These are phyloP conservation scores for Apiotrichum laibachii DNA, from an alignment of 1,284 basidiomycete genomes.

Conservation along the genomic window DNA sequence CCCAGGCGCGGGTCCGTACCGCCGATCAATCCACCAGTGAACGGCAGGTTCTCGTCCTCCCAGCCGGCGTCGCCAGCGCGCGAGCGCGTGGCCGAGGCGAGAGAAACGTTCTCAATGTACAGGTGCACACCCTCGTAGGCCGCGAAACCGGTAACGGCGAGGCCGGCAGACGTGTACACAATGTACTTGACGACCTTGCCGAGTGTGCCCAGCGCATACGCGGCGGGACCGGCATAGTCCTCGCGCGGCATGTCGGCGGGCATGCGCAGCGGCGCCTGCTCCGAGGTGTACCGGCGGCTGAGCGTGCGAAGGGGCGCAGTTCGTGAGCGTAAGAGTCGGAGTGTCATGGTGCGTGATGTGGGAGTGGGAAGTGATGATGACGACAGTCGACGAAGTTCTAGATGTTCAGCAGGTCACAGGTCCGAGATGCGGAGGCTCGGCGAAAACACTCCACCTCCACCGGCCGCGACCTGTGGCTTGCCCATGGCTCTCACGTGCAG, in stretches of 20 bases:
- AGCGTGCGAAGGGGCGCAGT: neutral
- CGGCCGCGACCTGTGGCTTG: too few relatives aligned
- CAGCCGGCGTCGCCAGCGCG: slow-evolving; percentile 62
- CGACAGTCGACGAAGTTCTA: too few relatives aligned
- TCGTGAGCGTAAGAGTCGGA: neutral
- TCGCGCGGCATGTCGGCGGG: slow-evolving; percentile 43
- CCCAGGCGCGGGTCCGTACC: slow-evolving; percentile 73
- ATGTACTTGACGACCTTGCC: slow-evolving; percentile 39
- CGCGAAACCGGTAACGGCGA: slow-evolving; percentile 51
- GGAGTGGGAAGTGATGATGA: too few relatives aligned
- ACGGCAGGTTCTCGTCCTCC: slow-evolving; percentile 66
- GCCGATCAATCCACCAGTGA: slow-evolving; percentile 66
- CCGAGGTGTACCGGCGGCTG: too few relatives aligned
- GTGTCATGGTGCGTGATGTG: too few relatives aligned
- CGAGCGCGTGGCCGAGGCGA: slow-evolving; percentile 54
- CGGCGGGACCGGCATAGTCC: slow-evolving; percentile 46
- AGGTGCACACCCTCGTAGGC: slow-evolving; percentile 61
- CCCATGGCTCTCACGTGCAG: too few relatives aligned
- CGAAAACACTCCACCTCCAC: too few relatives aligned
- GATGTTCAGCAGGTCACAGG: too few relatives aligned
- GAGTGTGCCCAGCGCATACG: slow-evolving; percentile 44
- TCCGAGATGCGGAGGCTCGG: too few relatives aligned
- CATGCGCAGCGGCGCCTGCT: slow-evolving; percentile 23
- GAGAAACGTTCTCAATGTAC: slow-evolving; percentile 66
- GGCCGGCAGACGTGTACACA: slow-evolving; percentile 40